phyloP scores from a whole-genome alignment of 2,329 filamentous ascomycete species.

The Aspergillus intermedius region DNA sequence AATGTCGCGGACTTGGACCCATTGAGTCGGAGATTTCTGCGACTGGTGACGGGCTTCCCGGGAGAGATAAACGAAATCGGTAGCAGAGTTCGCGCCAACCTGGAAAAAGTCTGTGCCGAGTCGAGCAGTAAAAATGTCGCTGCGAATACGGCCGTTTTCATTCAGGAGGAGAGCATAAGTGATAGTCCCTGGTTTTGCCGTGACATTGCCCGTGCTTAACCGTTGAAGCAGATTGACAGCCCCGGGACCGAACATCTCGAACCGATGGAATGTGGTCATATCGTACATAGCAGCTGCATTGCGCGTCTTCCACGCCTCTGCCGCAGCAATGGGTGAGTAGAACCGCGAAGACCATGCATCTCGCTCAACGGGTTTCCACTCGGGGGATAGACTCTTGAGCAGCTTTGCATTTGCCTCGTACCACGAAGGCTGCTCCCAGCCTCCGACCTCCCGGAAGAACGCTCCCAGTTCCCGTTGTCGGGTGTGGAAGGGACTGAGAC shows the following conservation, averaged over 20 bases:
- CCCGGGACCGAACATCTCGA: conserved; percentile 54
- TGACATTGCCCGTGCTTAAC: conserved; percentile 35
- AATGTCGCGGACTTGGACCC: conserved; percentile 51
- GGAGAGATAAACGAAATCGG: conserved; percentile 50
- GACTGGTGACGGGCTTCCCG: conserved; percentile 48
- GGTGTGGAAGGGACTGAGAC: conserved; percentile 53
- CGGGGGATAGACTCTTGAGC: conserved; percentile 45
- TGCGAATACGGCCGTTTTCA: conserved; percentile 47
- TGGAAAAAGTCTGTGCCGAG: conserved; percentile 44
- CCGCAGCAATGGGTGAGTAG: conserved; percentile 54
- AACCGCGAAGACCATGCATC: conserved; percentile 54
- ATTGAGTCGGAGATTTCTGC: conserved; percentile 34
- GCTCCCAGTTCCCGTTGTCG: conserved; percentile 47
- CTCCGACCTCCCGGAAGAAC: conserved; percentile 53
- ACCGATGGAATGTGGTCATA: conserved; percentile 53
- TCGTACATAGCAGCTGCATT: conserved; percentile 58
- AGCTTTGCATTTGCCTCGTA: conserved; percentile 52
- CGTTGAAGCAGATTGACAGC: conserved; percentile 50
- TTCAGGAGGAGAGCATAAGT: conserved; percentile 55
- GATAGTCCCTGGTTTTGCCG: conserved; percentile 43
- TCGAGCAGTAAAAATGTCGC: conserved; percentile 53
- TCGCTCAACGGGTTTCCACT: conserved; percentile 51
- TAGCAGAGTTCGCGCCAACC: conserved; percentile 51
- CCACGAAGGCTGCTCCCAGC: conserved; percentile 60
- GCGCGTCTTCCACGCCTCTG: conserved; percentile 59